These are phyloP conservation scores for Pyricularia pennisetigena DNA, from an alignment of 2,329 filamentous ascomycete genomes.

Conservation along the genomic window DNA sequence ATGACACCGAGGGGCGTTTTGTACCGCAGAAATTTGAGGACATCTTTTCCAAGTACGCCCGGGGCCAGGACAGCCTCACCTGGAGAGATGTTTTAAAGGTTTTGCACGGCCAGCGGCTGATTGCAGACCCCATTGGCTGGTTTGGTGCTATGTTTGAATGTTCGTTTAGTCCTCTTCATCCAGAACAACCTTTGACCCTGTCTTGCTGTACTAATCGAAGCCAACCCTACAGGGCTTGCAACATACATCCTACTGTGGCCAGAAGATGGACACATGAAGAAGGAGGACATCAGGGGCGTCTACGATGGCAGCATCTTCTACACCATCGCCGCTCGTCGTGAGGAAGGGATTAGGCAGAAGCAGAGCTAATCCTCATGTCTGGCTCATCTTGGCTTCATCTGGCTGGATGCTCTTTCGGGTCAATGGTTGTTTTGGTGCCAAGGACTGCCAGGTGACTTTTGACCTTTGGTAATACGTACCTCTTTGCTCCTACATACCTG, in stretches of 20 bases:
- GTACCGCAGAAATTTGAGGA: constrained; percentile 41
- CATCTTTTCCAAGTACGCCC: constrained; percentile 32
- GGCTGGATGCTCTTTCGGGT: neutral
- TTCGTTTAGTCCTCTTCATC: neutral
- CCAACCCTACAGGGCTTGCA: neutral
- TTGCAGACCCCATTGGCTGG: neutral
- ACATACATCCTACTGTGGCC: neutral
- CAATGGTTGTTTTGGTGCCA: neutral
- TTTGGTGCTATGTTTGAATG: neutral
- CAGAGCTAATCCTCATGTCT: neutral
- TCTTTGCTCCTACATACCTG: neutral
- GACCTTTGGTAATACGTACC: neutral
- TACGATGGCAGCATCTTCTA: neutral
- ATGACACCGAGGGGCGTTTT: constrained; percentile 36
- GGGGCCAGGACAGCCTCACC: neutral
- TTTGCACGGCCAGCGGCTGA: neutral
- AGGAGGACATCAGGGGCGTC: neutral
- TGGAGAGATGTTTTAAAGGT: neutral
- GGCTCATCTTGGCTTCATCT: neutral
- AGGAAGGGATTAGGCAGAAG: neutral
- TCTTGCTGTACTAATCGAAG: neutral
- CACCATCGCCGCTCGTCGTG: neutral
- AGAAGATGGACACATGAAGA: neutral
- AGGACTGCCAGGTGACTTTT: neutral
- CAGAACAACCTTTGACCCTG: neutral